These are phyloP conservation scores for Penstemon newberryi DNA, from an alignment of 257 asterid genomes.

Conservation along the genomic window DNA sequence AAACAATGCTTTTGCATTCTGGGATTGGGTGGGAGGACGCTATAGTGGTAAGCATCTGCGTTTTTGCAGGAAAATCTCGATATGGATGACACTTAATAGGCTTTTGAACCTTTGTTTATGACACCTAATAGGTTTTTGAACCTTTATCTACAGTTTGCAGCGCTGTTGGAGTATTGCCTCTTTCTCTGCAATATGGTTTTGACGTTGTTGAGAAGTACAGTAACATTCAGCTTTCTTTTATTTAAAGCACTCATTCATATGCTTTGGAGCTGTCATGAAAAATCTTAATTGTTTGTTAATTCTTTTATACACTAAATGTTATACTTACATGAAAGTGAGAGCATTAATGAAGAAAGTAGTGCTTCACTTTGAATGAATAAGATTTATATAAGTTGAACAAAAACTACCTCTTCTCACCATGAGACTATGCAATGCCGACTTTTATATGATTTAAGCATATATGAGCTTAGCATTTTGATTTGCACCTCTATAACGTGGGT, in stretches of 20 bases:
- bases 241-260: conserved; percentile 14
- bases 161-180: conserved; percentile 97
- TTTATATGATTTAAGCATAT: neutral
- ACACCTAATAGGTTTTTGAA: conserved; percentile 32
- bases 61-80: conserved; percentile 21
- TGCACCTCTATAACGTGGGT: neutral
- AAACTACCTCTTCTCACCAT: conserved; percentile 2
- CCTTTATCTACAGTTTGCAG: conserved; percentile 85
- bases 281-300: neutral
- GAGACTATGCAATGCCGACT: conserved; percentile 7
- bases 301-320: conserved; percentile 10
- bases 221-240: conserved; percentile 33
- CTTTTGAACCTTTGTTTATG: conserved; percentile 39
- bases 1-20: conserved; percentile 96
- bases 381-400: conserved; percentile 13
- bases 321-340: conserved; percentile 12
- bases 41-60: conserved; percentile 71
- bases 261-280: conserved; percentile 20
- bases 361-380: conserved; percentile 14
- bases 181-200: conserved; percentile 96
- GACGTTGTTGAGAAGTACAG: conserved; percentile 77
- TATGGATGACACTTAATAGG: conserved; percentile 26
- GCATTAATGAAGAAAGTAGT: conserved; percentile 11
- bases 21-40: conserved; percentile 99
- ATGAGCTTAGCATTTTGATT: conserved; percentile 11